phyloP scores from a whole-genome alignment of 2,329 filamentous ascomycete species.

The Aureobasidium sp. region DNA sequence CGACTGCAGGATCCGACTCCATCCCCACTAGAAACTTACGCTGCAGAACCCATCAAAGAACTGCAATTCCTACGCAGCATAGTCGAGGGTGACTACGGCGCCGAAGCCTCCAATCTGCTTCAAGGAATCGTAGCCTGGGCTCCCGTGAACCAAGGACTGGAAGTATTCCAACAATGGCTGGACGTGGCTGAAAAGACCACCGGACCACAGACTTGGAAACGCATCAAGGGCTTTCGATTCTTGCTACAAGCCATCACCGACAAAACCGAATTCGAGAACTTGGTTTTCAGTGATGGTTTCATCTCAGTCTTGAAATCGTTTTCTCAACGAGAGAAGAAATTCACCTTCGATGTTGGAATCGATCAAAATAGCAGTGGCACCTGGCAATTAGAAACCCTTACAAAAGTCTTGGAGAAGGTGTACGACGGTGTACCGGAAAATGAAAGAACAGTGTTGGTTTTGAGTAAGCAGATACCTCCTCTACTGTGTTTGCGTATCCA shows the following conservation, averaged over 20 bases:
- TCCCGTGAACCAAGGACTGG: conserved; percentile 60
- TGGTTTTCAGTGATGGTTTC: conserved; percentile 29
- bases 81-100: conserved; percentile 39
- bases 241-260: conserved; percentile 55
- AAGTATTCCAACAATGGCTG: conserved; percentile 58
- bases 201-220: conserved; percentile 53
- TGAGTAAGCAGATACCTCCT: conserved; percentile 44
- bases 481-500: not conserved
- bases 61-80: conserved; percentile 61
- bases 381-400: conserved; percentile 41
- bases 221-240: conserved; percentile 73
- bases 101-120: conserved; percentile 45
- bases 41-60: conserved; percentile 62
- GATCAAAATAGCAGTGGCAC: conserved; percentile 71
- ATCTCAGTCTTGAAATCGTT: conserved; percentile 49
- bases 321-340: conserved; percentile 46
- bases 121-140: conserved; percentile 76
- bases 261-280: conserved; percentile 24
- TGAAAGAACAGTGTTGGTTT: conserved; percentile 56
- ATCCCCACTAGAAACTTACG: conserved; percentile 42
- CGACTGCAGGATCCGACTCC: conserved; percentile 19
- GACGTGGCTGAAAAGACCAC: conserved; percentile 50
- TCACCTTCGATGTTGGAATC: conserved; percentile 75
- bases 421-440: conserved; percentile 53
- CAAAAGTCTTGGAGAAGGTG: conserved; percentile 35